Conservation (phyloP, 345 rosid species). For the Ailanthus altissimus region DNA sequence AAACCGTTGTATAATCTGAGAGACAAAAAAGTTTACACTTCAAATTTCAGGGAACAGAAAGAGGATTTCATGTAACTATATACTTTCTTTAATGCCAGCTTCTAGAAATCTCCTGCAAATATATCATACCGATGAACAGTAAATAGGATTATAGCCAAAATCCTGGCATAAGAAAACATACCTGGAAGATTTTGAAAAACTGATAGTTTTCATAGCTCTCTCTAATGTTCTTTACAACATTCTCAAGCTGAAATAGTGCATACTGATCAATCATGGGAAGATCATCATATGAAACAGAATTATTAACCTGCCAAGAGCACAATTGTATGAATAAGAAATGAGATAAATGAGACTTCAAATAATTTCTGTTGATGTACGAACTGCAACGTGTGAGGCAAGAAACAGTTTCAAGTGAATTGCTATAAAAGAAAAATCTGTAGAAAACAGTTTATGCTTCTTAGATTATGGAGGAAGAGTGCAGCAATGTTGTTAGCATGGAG, state of each 20-base stretch:
- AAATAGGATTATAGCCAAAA: background rate
- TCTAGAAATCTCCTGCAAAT: background rate
- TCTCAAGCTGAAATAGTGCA: conserved; percentile 86
- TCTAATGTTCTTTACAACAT: conserved; percentile 68
- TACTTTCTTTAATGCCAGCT: background rate
- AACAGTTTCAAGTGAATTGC: background rate
- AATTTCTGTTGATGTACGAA: background rate
- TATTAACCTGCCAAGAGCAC: conserved; percentile 60
- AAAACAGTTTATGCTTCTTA: conserved; percentile 12
- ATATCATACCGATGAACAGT: background rate
- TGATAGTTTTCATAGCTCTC: conserved; percentile 81
- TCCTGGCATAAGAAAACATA: conserved; percentile 17
- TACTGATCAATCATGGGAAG: conserved; percentile 90
- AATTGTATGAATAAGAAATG: conserved; percentile 10
- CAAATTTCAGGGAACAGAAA: background rate
- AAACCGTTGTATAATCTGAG: conserved; percentile 82
- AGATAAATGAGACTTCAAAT: background rate
- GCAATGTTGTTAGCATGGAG: background rate
- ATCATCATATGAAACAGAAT: conserved; percentile 67
- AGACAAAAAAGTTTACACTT: conserved; percentile 10
- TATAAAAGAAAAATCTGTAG: background rate
- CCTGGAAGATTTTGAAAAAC: conserved; percentile 95
- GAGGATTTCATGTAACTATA: background rate
- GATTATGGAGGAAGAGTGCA: background rate
- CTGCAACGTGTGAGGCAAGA: background rate